Base-by-base conservation (phyloP, 345 rosid species). In the Raphanus sativus region DNA sequence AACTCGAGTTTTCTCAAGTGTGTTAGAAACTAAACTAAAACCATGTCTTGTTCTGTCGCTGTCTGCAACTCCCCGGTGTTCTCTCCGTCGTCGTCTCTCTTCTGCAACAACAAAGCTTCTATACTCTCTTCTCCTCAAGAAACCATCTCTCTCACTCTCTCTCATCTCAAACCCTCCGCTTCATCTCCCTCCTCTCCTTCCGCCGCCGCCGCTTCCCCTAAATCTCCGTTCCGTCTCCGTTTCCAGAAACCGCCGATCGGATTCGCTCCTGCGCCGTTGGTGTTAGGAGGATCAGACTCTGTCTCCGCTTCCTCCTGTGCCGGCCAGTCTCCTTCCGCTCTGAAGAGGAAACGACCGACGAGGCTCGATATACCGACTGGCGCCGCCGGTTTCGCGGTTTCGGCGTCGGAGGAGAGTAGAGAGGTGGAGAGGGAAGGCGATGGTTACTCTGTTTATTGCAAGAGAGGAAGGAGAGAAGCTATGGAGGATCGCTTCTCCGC, bases 401-500 rank as follows among this genome's bases (percentile, higher is more conserved):
- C 77, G 62, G 3, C 64, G 66, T 7, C 75, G 59, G 12, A 79
- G 0, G 83, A 32, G 11, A 59, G 62, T 30, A 82, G 83, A 34
- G 89, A 78, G 80, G 67, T 83, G 10, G 94, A 90, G 83, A 85
- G 76, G 0, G 94, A 89, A 40, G 90, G 88, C 40, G 81, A 75
- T 67, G 94, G 87, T 5, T 91, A 87, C 58, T 87, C 92, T 8
- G 97, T 94, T 55, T 89, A 80, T 77, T 91, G 98, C 74, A 91
- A 91, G 84, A 86, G 85, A 87, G 98, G 98, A 17, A 89, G 92
- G 82, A 87, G 96, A 82, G 94, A 86, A 58, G 86, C 87, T 60
- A 89, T 91, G 97, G 98, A 94, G 73, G 98, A 94, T 85, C 92
- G 98, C 0, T 89, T 81, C 86, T 92, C 97, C 60, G 91, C 95